Percentiles rank a stretch among this genome's conserved stretches.
phyloP scores from a whole-genome alignment of 306 rosid species.

The Comarum palustre region DNA sequence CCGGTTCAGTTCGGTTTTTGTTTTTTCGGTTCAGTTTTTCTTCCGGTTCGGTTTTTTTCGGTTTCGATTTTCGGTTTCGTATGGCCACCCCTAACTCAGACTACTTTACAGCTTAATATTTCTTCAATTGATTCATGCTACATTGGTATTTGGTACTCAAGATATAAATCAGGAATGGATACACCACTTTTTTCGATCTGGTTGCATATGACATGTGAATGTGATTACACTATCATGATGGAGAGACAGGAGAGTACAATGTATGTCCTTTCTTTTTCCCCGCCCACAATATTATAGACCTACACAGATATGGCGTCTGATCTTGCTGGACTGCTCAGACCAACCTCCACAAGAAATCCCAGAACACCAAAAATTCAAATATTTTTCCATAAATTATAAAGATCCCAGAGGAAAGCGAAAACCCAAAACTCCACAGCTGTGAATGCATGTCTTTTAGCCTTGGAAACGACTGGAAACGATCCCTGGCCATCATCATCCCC shows the following conservation, averaged over 20 bases:
- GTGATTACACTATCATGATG: constrained; percentile 42
- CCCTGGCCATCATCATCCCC: constrained; percentile 18
- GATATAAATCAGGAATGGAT: background rate
- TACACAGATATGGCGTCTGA: constrained; percentile 47
- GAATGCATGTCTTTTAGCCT: constrained; percentile 39
- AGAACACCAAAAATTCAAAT: background rate
- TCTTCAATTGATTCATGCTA: too few species aligned
- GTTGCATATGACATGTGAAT: constrained; percentile 8
- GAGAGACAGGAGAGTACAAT: constrained; percentile 29
- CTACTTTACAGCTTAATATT: too few species aligned
- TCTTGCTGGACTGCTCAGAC: constrained; percentile 36
- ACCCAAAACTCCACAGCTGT: constrained; percentile 54
- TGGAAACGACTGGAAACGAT: constrained; percentile 20
- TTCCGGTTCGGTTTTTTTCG: too few species aligned
- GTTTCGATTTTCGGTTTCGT: too few species aligned
- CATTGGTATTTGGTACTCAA: too few species aligned
- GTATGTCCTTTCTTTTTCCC: constrained; percentile 28
- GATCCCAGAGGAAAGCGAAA: constrained; percentile 21
- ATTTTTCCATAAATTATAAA: background rate
- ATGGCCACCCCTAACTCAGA: too few species aligned
- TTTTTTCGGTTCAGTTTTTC: too few species aligned
- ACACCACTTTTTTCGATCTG: background rate
- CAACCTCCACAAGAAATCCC: constrained; percentile 44
- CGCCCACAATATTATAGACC: background rate
- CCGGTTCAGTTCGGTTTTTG: too few species aligned